Percentiles rank a stretch among this genome's conserved stretches.
phyloP scores from a whole-genome alignment of 208 protist species.

The Trypanosoma melophagium region DNA sequence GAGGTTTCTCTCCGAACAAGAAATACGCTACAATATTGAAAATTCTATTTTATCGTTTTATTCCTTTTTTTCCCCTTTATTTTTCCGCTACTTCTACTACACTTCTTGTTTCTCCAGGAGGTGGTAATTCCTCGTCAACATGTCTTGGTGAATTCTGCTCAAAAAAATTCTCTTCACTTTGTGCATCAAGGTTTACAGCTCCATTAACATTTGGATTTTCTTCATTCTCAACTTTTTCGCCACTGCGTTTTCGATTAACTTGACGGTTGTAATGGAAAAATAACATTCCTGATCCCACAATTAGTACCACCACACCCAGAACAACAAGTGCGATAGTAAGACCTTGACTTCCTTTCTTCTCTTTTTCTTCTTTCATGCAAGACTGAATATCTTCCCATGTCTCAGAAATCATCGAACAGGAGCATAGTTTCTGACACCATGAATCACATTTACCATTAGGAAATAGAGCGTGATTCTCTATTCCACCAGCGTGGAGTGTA shows the following conservation, averaged over 20 bases:
- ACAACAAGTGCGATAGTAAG: slow-evolving; percentile 11
- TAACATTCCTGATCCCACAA: background rate
- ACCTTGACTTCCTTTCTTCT: background rate
- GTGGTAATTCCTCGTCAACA: too few relatives aligned
- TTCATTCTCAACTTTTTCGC: too few relatives aligned
- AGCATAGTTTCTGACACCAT: slow-evolving; percentile 50
- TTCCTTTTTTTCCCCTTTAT: slow-evolving; percentile 1
- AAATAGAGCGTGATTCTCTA: slow-evolving; percentile 32
- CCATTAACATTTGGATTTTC: too few relatives aligned
- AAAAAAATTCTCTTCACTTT: too few relatives aligned
- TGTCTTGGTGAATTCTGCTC: too few relatives aligned
- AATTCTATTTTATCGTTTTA: slow-evolving; percentile 10
- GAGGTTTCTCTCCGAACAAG: background rate
- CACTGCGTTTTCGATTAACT: background rate
- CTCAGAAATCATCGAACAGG: slow-evolving; percentile 55
- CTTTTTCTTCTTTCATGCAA: slow-evolving; percentile 27
- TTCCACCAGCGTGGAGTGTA: slow-evolving; percentile 43
- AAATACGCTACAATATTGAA: slow-evolving; percentile 6
- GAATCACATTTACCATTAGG: slow-evolving; percentile 30
- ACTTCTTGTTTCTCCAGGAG: too few relatives aligned
- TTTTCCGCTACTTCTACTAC: background rate
- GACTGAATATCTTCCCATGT: slow-evolving; percentile 33
- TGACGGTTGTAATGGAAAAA: background rate
- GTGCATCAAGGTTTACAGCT: too few relatives aligned
- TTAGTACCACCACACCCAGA: background rate